Base-by-base conservation (phyloP, 2,329 filamentous ascomycete species). In the Clonostachys solani region DNA sequence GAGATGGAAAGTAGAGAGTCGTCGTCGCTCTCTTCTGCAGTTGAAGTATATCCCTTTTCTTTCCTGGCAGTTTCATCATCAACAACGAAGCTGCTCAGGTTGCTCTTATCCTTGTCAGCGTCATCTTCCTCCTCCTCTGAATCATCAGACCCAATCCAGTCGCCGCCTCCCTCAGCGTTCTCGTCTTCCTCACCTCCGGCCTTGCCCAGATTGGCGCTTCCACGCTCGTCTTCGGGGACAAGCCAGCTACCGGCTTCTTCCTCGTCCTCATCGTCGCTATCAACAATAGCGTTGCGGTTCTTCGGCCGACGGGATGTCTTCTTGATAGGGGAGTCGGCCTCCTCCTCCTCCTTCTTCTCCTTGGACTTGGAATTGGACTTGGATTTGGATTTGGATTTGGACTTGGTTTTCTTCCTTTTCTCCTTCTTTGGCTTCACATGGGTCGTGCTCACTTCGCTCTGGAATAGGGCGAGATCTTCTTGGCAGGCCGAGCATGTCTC, bases 101-200 rank as follows among this genome's bases (percentile, higher is more conserved):
- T 76, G 55, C 75, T 81, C 42, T 67, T 71, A 17, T 76, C 72
- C 17, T 77, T 69, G 3, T 74, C 75, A 10, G 80, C 76, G 10
- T 74, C 73, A 23, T 79, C 81, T 8, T 77, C 79, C 4, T 78
- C 75, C 37, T 73, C 66, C 12, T 68, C 64, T 0, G 85, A 88
- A 57, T 94, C 87, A 33, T 87, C 82, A 0, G 85, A 83, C 36
- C 79, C 79, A 44, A 96, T 74, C 62, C 82, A 89, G 48, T 95
- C 88, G 18, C 90, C 92, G 5, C 86, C 89, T 3, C 90, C 90
- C 61, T 95, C 92, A 3, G 87, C 89, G 60, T 96, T 82, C 63
- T 95, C 90, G 52, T 95, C 89, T 45, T 90, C 87, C n/a, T 82
- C 80, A 5, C 88, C 89, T n/a, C 89, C 90, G 41, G 88, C 87